Conservation (phyloP, 2,329 filamentous ascomycete species). For the Fusarium multiceps region DNA sequence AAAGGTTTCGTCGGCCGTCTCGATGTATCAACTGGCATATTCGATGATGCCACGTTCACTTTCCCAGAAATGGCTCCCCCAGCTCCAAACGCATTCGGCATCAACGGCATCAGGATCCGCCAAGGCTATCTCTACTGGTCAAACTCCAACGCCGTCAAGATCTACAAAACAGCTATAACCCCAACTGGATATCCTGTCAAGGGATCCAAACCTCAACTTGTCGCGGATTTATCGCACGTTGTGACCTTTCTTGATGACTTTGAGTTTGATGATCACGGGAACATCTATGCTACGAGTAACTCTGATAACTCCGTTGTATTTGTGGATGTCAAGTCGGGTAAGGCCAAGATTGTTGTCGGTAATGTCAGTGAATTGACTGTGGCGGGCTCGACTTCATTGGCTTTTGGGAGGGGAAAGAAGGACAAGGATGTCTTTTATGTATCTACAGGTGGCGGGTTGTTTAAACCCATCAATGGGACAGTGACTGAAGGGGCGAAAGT, state of each 20-base stretch:
- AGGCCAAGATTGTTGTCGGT: conserved; percentile 30
- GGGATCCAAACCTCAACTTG: conserved; percentile 34
- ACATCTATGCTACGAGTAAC: conserved; percentile 40
- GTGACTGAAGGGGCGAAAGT: conserved; percentile 38
- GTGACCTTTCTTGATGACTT: conserved; percentile 42
- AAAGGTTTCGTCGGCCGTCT: conserved; percentile 12
- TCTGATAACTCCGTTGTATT: conserved; percentile 38
- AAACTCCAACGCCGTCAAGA: conserved; percentile 19
- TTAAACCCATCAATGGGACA: conserved; percentile 27
- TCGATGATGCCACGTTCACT: conserved; percentile 1
- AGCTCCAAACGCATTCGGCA: neutral
- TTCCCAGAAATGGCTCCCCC: conserved; percentile 11
- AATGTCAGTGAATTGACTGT: conserved; percentile 27
- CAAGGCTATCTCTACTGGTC: neutral
- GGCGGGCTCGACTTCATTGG: conserved; percentile 37
- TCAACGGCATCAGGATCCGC: conserved; percentile 6
- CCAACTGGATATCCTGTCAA: conserved; percentile 17
- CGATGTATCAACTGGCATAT: neutral
- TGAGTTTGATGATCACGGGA: conserved; percentile 24
- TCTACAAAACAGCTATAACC: conserved; percentile 31
- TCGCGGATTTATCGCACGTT: conserved; percentile 24
- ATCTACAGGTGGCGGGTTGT: conserved; percentile 24
- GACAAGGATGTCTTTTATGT: conserved; percentile 33
- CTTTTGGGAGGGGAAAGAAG: conserved; percentile 28
- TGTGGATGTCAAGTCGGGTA: conserved; percentile 21